Evolutionary conservation across 805 yeast species (phyloP).

Genomic region (Candida patagonica): DNA sequence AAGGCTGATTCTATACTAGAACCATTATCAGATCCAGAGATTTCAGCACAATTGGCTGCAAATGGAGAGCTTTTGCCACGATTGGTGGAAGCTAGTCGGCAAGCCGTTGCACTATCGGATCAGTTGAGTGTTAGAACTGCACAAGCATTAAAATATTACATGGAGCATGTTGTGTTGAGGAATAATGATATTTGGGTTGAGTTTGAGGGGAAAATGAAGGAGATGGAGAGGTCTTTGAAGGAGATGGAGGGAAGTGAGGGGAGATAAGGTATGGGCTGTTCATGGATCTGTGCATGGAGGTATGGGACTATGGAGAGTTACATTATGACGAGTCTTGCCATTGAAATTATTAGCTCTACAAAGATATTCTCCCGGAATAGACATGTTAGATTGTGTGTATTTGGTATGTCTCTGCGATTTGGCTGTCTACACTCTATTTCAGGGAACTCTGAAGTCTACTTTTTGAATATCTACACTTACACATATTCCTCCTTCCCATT

Average conservation of each 20-base stretch:
- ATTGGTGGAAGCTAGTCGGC: not conserved
- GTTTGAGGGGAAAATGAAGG: conserved; percentile 1
- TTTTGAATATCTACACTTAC: no score
- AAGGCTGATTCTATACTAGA: not conserved
- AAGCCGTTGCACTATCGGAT: not conserved
- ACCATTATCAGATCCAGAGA: conserved; percentile 1
- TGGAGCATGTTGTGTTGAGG: conserved; percentile 3
- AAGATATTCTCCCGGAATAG: no score
- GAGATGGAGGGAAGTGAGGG: conserved; percentile 1
- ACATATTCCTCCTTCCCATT: no score
- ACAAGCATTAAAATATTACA: not conserved
- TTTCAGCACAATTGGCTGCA: not conserved
- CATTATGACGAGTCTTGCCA: no score
- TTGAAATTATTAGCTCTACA: no score
- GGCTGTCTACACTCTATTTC: no score
- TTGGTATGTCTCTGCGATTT: no score
- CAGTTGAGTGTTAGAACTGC: conserved; percentile 3
- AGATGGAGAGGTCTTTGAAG: conserved; percentile 1
- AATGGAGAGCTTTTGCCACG: not conserved
- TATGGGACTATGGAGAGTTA: no score
- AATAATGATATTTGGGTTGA: conserved; percentile 4
- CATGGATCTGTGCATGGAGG: no score
- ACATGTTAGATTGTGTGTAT: no score
- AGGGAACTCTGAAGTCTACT: no score
- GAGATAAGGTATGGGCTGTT: not conserved